Evolutionary conservation across 2,329 filamentous ascomycete genomes (phyloP).

Genomic region (Phoma herbarum): DNA sequence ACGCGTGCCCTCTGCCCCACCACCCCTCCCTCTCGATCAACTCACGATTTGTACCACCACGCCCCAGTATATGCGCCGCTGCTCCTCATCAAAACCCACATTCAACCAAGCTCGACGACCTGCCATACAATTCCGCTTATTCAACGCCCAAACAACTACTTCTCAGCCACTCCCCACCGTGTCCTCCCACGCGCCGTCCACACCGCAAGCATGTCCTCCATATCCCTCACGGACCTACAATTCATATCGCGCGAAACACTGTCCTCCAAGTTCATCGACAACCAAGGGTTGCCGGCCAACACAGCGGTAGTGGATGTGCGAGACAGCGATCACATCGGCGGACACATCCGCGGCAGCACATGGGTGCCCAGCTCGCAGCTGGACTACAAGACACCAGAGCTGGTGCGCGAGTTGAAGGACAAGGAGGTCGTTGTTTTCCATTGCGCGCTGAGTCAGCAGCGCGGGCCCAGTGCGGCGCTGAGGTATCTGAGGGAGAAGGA

Average conservation of each 20-base stretch:
- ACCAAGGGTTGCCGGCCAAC: conserved; percentile 35
- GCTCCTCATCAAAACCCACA: background rate
- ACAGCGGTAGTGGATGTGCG: conserved; percentile 88
- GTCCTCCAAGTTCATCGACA: conserved; percentile 55
- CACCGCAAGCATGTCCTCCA: conserved; percentile 55
- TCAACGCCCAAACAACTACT: background rate
- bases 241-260: conserved; percentile 74
- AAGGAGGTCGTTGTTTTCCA: conserved; percentile 92
- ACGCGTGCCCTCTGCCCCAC: conserved; percentile 9
- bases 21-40: background rate
- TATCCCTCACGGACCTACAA: conserved; percentile 69
- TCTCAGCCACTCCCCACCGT: background rate
- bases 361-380: conserved; percentile 79
- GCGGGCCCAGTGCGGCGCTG: conserved; percentile 85
- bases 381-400: conserved; percentile 79
- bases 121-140: background rate
- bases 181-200: background rate
- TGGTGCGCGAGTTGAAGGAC: conserved; percentile 78
- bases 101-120: background rate
- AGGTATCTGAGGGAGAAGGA: conserved; percentile 78
- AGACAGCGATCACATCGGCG: conserved; percentile 88
- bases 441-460: conserved; percentile 89
- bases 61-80: background rate
- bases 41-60: background rate
- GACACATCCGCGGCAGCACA: conserved; percentile 80